Base-by-base conservation (phyloP, 495 filamentous ascomycete genomes). In the Penicillium argentinense region DNA sequence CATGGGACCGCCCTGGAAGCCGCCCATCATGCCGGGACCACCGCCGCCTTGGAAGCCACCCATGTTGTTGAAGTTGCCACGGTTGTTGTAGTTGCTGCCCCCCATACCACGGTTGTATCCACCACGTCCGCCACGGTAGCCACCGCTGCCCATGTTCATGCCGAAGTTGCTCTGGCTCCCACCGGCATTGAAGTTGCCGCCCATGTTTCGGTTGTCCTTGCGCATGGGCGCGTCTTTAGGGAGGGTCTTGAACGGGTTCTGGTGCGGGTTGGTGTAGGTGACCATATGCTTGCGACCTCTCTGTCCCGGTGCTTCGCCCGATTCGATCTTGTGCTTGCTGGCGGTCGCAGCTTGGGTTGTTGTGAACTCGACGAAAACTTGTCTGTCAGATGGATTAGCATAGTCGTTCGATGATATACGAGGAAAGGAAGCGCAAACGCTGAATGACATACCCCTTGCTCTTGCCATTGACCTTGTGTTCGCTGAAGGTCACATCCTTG, bases 391-490 rank as follows among this genome's bases (percentile, higher is more conserved):
- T 30, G 9, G 13, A 9, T 32, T 28, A 9, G n/a, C 16, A 7
- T 16, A n/a, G 42, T 18, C 18, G 38, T 56, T 58, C 47, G 16
- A 41, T n/a, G 5, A 25, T 11, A 28, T 14, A 3, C 6, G 19
- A n/a, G 8, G 12, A 21, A 25, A 14, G 21, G 26, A 27, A 41
- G 38, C 9, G 39, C 4, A 19, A 11, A 3, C 16, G 3, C 13
- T 26, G 3, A 4, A 5, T 1, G 17, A 37, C 85, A 54, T 75
- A 96, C 92, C 92, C 91, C 71, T 97, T 97, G 64, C 88, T 93
- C 67, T 98, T 98, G 43, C 93, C 93, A 57, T 98, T 98, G 11
- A 97, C 90, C 67, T 98, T 98, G 67, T 97, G 93, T 62, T 98
- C 93, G 50, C 86, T 95, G 57, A 97, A 97, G 1, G 91, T 95